Evolutionary conservation across 768 basidiomycete species (phyloP), one percentile per base, ranked within the genome.

Genomic region (Hortiboletus flavorubellus): DNA sequence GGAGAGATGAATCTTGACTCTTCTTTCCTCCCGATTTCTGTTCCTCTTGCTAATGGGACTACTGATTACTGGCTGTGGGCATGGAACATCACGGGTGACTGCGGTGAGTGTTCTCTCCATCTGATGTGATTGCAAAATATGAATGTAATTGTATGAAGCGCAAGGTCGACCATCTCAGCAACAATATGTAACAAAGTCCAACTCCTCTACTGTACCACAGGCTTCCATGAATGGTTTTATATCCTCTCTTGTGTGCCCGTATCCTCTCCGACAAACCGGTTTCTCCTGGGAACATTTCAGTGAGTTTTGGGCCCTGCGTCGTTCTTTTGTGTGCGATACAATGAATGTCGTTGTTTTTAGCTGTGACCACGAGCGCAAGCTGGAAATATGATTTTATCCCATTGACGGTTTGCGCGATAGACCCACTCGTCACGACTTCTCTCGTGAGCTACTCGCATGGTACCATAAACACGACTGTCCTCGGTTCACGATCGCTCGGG

Each of bases 301-400:
- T 56, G 31, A 49, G 53, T 59, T 34, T 45, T 0, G 2, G 6
- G 1, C 23, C 7, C 1, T 15, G 3, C 23, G 23, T 39, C 15
- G 8, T 35, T 2, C 4, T 18, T 29, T 37, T 11, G 30, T 30
- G 12, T 29, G 21, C 16, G 5, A 31, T 29, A 8, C n/a, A 42
- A 23, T 4, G 9, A 8, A 14, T 8, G 12, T 12, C 10, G 2
- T n/a, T 45, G 4, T 18, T 46, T 26, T 35, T 16, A 49, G 59
- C 38, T 5, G 33, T 58, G 39, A 18, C 18, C 16, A 51, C 46
- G 26, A 34, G 50, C 44, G 48, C 34, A 23, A 54, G 29, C 21
- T 43, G 56, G 51, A 65, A 51, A 45, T 65, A 64, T 29, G 3
- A 10, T 40, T 65, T 64, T 18, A 46, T 64, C 46, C 59, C 52